Evolutionary conservation across 2,329 filamentous ascomycete genomes (phyloP).

Genomic region (Cladosporium sp.): DNA sequence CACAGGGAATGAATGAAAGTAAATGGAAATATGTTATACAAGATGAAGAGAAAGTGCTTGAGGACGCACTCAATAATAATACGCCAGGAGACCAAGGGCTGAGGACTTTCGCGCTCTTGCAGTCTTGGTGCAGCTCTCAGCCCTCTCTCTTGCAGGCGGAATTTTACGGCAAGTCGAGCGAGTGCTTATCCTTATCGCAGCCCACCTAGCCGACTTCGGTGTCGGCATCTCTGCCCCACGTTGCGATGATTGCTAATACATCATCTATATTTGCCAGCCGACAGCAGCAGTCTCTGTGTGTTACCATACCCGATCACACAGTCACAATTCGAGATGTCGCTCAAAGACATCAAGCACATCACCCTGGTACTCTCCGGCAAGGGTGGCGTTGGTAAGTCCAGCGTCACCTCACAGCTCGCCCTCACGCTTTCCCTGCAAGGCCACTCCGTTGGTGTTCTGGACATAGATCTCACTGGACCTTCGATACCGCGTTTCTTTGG

Average conservation of each 20-base stretch:
- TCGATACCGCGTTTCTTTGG: conserved; percentile 94
- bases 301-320: background rate
- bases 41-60: background rate
- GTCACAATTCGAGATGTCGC: conserved; percentile 50
- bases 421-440: conserved; percentile 81
- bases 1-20: background rate
- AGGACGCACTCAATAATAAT: background rate
- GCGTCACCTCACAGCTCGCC: conserved; percentile 92
- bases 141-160: background rate
- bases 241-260: background rate
- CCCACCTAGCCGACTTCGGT: background rate
- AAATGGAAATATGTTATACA: background rate
- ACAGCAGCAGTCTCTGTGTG: background rate
- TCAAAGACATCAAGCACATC: conserved; percentile 69
- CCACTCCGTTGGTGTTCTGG: conserved; percentile 87
- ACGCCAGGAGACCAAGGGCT: no score
- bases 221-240: background rate
- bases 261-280: background rate
- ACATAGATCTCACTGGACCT: conserved; percentile 92
- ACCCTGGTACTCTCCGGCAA: conserved; percentile 89
- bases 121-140: no score
- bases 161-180: background rate
- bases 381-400: conserved; percentile 96
- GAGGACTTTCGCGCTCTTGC: no score
- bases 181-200: background rate